These are phyloP conservation scores for Mayamaea pseudoterrestris DNA, from an alignment of 108 stramenopile genomes.

Conservation along the genomic window DNA sequence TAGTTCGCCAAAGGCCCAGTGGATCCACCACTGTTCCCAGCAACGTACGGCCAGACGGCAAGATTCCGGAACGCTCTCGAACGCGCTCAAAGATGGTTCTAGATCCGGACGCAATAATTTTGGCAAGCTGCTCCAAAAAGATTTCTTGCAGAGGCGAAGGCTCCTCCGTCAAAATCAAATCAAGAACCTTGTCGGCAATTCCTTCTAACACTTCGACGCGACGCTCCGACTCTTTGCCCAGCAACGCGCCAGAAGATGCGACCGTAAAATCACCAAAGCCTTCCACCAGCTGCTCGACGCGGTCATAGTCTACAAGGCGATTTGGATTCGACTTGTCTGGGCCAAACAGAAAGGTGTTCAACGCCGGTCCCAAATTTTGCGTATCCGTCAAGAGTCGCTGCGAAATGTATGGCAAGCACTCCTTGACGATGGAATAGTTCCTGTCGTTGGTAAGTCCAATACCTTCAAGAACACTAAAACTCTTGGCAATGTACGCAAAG, in stretches of 20 bases:
- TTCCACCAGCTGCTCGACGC: conserved; percentile 69
- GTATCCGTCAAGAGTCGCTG: conserved; percentile 86
- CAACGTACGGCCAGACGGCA: conserved; percentile 62
- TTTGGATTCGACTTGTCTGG: conserved; percentile 63
- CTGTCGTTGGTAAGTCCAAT: conserved; percentile 85
- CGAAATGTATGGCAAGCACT: conserved; percentile 89
- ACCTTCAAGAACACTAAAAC: conserved; percentile 88
- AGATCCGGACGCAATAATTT: conserved; percentile 52
- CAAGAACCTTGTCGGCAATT: conserved; percentile 52
- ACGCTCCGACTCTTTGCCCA: conserved; percentile 30
- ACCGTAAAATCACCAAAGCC: conserved; percentile 74
- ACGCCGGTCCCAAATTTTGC: conserved; percentile 71
- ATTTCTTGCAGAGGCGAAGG: conserved; percentile 74
- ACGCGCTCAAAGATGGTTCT: conserved; percentile 53
- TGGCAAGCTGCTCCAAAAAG: conserved; percentile 72
- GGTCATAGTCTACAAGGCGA: conserved; percentile 61
- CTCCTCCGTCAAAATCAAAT: conserved; percentile 64
- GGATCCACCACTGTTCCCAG: conserved; percentile 77
- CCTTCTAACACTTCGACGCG: conserved; percentile 42
- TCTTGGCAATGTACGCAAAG: conserved; percentile 88
- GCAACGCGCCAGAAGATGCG: conserved; percentile 44
- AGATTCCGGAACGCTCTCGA: conserved; percentile 45
- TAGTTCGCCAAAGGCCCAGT: conserved; percentile 66
- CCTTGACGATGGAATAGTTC: conserved; percentile 89
- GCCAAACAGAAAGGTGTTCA: conserved; percentile 89